phyloP scores from a whole-genome alignment of 2,329 filamentous ascomycete species.

The Lachnellula hyalina region DNA sequence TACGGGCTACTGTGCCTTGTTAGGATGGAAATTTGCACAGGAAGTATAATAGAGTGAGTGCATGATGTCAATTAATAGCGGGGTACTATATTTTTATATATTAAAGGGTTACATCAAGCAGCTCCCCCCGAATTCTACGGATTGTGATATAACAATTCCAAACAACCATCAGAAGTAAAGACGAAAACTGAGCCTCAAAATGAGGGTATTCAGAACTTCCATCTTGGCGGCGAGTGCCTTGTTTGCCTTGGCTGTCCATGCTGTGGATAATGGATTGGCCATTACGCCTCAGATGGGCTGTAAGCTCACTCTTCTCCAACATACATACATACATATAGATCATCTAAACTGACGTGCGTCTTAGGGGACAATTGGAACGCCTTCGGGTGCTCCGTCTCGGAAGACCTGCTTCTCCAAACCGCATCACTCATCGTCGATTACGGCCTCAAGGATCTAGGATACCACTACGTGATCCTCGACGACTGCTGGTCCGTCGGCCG shows the following conservation, averaged over 20 bases:
- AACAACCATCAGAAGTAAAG: background rate
- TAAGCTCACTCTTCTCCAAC: slow-evolving; percentile 5
- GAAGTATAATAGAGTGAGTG: too few relatives aligned
- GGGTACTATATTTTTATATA: background rate
- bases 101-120: background rate
- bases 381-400: slow-evolving; percentile 45
- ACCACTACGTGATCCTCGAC: slow-evolving; percentile 51
- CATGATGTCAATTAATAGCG: too few relatives aligned
- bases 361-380: slow-evolving; percentile 42
- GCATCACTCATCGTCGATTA: slow-evolving; percentile 43
- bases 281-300: slow-evolving; percentile 40
- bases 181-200: too few relatives aligned
- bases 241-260: slow-evolving; percentile 17
- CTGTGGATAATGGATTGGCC: slow-evolving; percentile 37
- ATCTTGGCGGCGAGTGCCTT: slow-evolving; percentile 6
- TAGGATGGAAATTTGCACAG: too few relatives aligned
- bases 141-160: too few relatives aligned
- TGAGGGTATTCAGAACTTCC: slow-evolving; percentile 1
- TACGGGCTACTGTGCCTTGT: too few relatives aligned
- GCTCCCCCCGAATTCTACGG: too few relatives aligned
- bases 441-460: slow-evolving; percentile 48
- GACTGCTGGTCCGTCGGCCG: slow-evolving; percentile 48
- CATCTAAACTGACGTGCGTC: background rate
- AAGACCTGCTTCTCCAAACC: slow-evolving; percentile 43
- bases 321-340: background rate